Percentiles rank a stretch among this genome's conserved stretches.
Evolutionary conservation across 176 grass and related monocot species (phyloP).

Genomic region (Themeda triandra): DNA sequence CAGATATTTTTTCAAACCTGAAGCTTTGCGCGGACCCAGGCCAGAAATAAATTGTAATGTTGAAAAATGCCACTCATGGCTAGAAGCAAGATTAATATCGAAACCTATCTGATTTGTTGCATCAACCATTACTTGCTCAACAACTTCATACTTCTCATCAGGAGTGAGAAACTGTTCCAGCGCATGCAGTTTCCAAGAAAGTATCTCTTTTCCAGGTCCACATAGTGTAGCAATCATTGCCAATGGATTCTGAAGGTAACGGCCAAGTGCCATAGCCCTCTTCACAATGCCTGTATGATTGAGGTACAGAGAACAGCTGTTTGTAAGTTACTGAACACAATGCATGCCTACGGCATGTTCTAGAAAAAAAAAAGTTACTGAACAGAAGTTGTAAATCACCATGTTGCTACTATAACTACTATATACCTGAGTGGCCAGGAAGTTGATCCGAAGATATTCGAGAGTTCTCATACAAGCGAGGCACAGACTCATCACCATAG

Average conservation of each 20-base stretch:
- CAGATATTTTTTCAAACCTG: conserved; percentile 78
- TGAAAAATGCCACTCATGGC: conserved; percentile 95
- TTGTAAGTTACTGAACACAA: neutral
- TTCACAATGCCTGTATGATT: conserved; percentile 78
- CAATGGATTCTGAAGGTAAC: conserved; percentile 89
- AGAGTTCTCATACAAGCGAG: conserved; percentile 89
- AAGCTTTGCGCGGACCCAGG: conserved; percentile 82
- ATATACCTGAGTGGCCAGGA: conserved; percentile 33
- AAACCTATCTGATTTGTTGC: conserved; percentile 88
- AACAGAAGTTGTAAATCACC: neutral
- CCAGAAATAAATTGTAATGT: conserved; percentile 88
- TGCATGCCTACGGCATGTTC: too few relatives aligned
- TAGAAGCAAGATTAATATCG: conserved; percentile 92
- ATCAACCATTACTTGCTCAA: conserved; percentile 94
- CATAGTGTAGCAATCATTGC: conserved; percentile 89
- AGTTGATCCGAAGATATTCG: conserved; percentile 84
- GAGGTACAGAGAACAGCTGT: neutral
- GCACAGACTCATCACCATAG: conserved; percentile 86
- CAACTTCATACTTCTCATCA: conserved; percentile 90
- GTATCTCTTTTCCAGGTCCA: conserved; percentile 90
- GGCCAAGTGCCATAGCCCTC: conserved; percentile 83
- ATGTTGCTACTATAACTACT: neutral
- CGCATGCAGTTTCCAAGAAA: conserved; percentile 84
- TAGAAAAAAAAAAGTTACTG: too few relatives aligned
- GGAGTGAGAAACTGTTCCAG: conserved; percentile 85